phyloP scores from a whole-genome alignment of 2,329 filamentous ascomycete genomes.

The Trichoderma sp. region DNA sequence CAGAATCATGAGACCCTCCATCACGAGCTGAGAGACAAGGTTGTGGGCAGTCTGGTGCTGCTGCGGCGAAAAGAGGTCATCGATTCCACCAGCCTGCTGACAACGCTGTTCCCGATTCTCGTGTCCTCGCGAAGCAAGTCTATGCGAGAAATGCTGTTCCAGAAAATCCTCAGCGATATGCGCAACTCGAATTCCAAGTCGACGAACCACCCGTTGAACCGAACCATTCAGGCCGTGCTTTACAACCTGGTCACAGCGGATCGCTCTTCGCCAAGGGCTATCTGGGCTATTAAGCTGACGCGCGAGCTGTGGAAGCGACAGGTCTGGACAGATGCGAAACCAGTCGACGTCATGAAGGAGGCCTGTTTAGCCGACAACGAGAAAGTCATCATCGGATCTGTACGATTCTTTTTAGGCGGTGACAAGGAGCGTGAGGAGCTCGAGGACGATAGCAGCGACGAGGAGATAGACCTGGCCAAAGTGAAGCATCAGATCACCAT shows the following conservation, averaged over 20 bases:
- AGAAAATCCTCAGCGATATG: conserved; percentile 87
- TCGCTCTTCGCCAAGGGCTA: conserved; percentile 74
- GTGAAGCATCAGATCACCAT: conserved; percentile 82
- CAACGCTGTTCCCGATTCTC: conserved; percentile 91
- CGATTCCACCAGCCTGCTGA: conserved; percentile 77
- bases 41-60: conserved; percentile 85
- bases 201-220: conserved; percentile 89
- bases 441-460: conserved; percentile 83
- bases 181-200: conserved; percentile 81
- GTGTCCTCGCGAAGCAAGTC: conserved; percentile 90
- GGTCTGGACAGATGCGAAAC: conserved; percentile 90
- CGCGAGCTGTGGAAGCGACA: conserved; percentile 95
- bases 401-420: conserved; percentile 91
- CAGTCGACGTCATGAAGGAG: conserved; percentile 98
- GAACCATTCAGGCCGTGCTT: conserved; percentile 86
- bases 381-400: conserved; percentile 83
- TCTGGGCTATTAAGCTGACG: conserved; percentile 96
- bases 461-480: conserved; percentile 73
- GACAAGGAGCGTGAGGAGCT: conserved; percentile 94
- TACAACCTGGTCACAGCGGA: conserved; percentile 90
- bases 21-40: conserved; percentile 84
- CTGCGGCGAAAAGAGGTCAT: conserved; percentile 89
- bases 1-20: conserved; percentile 81
- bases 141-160: conserved; percentile 76
- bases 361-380: conserved; percentile 85